These are phyloP conservation scores for Annulohypoxylon stygium DNA, from an alignment of 495 filamentous ascomycete genomes.

Conservation along the genomic window DNA sequence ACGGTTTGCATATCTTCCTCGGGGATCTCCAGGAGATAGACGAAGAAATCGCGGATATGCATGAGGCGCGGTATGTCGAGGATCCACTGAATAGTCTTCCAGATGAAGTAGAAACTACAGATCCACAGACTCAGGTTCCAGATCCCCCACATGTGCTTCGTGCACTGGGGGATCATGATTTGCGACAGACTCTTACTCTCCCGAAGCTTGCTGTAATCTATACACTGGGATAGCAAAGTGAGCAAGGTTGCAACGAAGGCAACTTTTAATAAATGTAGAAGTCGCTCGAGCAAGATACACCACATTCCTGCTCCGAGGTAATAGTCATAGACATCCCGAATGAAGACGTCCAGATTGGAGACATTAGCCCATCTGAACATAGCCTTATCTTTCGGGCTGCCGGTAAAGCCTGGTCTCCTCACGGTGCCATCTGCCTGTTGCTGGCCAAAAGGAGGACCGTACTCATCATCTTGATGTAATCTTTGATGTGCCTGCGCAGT, in stretches of 20 bases:
- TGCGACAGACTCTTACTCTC: slow-evolving; percentile 79
- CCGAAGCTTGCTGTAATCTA: slow-evolving; percentile 83
- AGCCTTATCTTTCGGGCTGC: slow-evolving; percentile 82
- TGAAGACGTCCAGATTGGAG: slow-evolving; percentile 89
- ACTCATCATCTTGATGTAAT: slow-evolving; percentile 64
- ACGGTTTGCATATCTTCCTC: slow-evolving; percentile 96
- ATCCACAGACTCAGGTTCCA: slow-evolving; percentile 87
- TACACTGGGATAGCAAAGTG: slow-evolving; percentile 87
- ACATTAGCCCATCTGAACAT: slow-evolving; percentile 98
- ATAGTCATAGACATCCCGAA: slow-evolving; percentile 91
- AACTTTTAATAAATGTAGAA: slow-evolving; percentile 75
- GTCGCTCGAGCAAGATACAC: slow-evolving; percentile 82
- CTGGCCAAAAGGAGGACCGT: slow-evolving; percentile 50
- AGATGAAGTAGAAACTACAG: slow-evolving; percentile 88
- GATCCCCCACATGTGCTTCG: slow-evolving; percentile 83
- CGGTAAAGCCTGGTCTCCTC: slow-evolving; percentile 58
- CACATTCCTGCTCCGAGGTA: slow-evolving; percentile 88
- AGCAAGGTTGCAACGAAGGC: slow-evolving; percentile 87
- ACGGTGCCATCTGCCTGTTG: slow-evolving; percentile 34
- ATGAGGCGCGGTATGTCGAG: slow-evolving; percentile 80
- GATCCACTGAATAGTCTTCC: slow-evolving; percentile 78
- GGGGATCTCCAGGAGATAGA: slow-evolving; percentile 85
- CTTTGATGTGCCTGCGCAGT: slow-evolving; percentile 71
- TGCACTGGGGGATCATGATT: slow-evolving; percentile 85
- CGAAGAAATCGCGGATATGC: slow-evolving; percentile 89